A percentile compares a stretch with the other conserved stretches of the same genome.
phyloP scores from a whole-genome alignment of 176 grass and related monocot genomes.

The Urochloa ruziziensis region DNA sequence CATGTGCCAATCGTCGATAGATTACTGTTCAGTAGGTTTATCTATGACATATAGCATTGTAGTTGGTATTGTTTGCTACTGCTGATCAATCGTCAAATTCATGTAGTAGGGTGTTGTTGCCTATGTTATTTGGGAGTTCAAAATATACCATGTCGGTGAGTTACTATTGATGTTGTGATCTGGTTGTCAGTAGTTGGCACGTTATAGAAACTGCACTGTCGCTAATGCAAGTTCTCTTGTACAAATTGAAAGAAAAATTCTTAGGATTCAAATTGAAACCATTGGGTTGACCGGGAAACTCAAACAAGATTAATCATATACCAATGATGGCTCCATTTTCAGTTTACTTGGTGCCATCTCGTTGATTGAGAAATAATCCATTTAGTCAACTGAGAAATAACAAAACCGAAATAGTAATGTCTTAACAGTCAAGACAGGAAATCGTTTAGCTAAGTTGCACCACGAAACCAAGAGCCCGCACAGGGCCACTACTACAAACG shows the following conservation, averaged over 20 bases:
- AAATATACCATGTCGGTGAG: background rate
- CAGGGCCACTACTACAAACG: background rate
- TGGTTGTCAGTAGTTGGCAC: background rate
- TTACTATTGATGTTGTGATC: background rate
- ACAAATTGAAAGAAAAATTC: background rate
- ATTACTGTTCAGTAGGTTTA: no score
- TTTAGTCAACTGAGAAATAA: background rate
- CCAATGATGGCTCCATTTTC: background rate
- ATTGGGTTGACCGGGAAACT: background rate
- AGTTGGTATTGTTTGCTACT: no score
- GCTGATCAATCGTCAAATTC: no score
- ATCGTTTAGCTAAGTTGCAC: background rate
- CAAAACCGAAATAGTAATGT: background rate
- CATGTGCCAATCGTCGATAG: no score
- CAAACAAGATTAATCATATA: background rate
- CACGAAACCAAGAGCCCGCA: background rate
- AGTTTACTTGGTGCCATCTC: background rate
- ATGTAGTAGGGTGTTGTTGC: no score
- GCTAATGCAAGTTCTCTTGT: background rate
- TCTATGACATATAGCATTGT: no score
- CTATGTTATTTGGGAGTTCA: background rate
- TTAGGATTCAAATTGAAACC: background rate
- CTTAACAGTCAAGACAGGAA: background rate
- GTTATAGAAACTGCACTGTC: background rate
- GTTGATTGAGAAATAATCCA: background rate